Percentiles rank a stretch among this genome's conserved stretches.
Evolutionary conservation across 75 land plant species (phyloP).

Genomic region (Ceratopteris richardii): DNA sequence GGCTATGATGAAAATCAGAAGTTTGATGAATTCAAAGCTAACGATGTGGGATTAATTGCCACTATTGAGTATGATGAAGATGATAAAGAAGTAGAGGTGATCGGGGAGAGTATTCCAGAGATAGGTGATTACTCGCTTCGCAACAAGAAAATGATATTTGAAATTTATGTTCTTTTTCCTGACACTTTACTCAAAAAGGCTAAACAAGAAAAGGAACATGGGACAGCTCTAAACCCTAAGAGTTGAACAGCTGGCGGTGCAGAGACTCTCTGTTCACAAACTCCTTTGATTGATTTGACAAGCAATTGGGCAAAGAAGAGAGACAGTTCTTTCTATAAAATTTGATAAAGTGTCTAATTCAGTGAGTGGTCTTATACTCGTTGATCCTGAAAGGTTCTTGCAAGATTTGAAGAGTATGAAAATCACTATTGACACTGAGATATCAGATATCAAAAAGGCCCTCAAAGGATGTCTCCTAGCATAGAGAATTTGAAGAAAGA

Average conservation of each 20-base stretch:
- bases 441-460: conserved; percentile 98
- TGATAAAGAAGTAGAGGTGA: no score
- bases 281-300: conserved; percentile 86
- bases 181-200: conserved; percentile 89
- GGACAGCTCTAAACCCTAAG: conserved; percentile 79
- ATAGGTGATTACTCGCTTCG: conserved; percentile 85
- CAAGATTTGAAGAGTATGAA: conserved; percentile 97
- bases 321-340: conserved; percentile 77
- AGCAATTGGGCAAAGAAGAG: conserved; percentile 94
- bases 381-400: conserved; percentile 89
- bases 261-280: conserved; percentile 83
- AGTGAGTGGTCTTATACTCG: conserved; percentile 81
- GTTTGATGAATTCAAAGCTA: no score
- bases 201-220: conserved; percentile 87
- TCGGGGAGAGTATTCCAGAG: conserved; percentile 95
- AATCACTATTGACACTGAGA: conserved; percentile 95
- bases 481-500: no score
- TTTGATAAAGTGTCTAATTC: conserved; percentile 84
- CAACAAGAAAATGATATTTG: conserved; percentile 93
- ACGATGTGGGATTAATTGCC: no score
- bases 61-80: no score
- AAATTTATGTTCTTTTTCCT: conserved; percentile 85
- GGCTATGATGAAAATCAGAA: no score
- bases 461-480: no score
- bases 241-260: conserved; percentile 77